A percentile compares a stretch with the other conserved stretches of the same genome.
These are phyloP conservation scores for Colletotrichum lentis DNA, from an alignment of 2,329 filamentous ascomycete genomes.

Conservation along the genomic window DNA sequence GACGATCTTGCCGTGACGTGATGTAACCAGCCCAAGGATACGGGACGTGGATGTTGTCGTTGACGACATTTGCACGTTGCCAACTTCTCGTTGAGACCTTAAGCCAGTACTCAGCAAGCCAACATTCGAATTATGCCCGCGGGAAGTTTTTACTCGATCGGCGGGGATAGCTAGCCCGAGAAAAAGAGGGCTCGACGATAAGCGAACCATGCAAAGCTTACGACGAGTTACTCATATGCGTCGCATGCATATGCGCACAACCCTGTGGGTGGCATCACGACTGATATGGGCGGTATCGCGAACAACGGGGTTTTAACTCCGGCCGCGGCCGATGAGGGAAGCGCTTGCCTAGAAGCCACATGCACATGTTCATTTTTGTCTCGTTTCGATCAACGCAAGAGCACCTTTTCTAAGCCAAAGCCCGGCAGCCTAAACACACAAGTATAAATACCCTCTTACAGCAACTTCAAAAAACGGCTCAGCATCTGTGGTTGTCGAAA, in stretches of 20 bases:
- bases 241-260: conserved; percentile 20
- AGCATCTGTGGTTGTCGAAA: no score
- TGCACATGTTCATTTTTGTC: background rate
- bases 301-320: no score
- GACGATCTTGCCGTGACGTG: background rate
- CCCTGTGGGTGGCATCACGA: conserved; percentile 11
- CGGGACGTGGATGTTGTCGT: conserved; percentile 1
- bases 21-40: background rate
- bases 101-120: conserved; percentile 3
- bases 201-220: conserved; percentile 9
- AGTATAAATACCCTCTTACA: no score
- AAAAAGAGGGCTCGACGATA: background rate
- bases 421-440: background rate
- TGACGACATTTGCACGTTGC: conserved; percentile 6
- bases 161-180: background rate
- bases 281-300: conserved; percentile 35
- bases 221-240: conserved; percentile 7
- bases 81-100: conserved; percentile 7
- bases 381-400: no score
- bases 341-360: background rate
- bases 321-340: background rate
- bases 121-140: background rate
- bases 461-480: no score
- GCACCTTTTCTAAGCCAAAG: background rate
- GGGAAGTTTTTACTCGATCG: background rate